Base-by-base conservation (phyloP, 495 filamentous ascomycete genomes). In the Penicillium paradoxum region DNA sequence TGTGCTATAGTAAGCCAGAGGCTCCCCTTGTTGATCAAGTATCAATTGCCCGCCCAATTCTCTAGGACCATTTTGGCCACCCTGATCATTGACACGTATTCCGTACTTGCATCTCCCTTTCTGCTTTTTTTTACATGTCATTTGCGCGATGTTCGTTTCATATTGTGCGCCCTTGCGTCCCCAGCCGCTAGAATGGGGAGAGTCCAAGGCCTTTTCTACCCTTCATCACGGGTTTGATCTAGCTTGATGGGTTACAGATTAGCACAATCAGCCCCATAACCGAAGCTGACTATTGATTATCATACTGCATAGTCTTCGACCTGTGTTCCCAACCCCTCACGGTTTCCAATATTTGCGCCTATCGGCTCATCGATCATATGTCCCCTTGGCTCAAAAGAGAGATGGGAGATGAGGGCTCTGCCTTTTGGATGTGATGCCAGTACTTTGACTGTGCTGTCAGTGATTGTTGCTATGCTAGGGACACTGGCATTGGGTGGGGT, bases 351-450 rank as follows among this genome's bases (percentile, higher is more conserved):
- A 49, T 55, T 80, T 40, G 68, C 74, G 0, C 79, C 79, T 0
- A 58, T 80, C 25, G 38, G 53, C 22, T 69, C 75, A 9, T 55
- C 64, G 8, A 47, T 68, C 14, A 74, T 81, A 49, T 82, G 79
- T 53, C 77, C 78, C 2, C 64, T 76, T 24, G 71, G 66, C 2
- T 62, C 65, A 5, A 66, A 73, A 45, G 78, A 82, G 60, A 69
- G 74, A 37, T 81, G 78, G 74, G 79, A 82, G 50, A 59, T 82
- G 0, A 68, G 79, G 5, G 71, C 76, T 0, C 51, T 63, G 18
- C 72, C 74, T 0, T 64, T 80, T 21, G 79, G 79, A 13, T 82
- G 79, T 44, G 53, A 71, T 44, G 77, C 78, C 22, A 78, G 73
- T 21, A 79, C 76, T 0, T 59, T 75, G 48, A 80, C 75, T 2